Percentiles rank a stretch among this genome's conserved stretches.
Evolutionary conservation across 352 stramenopile genomes (phyloP).

Genomic region (Globisporangium cederbergense): DNA sequence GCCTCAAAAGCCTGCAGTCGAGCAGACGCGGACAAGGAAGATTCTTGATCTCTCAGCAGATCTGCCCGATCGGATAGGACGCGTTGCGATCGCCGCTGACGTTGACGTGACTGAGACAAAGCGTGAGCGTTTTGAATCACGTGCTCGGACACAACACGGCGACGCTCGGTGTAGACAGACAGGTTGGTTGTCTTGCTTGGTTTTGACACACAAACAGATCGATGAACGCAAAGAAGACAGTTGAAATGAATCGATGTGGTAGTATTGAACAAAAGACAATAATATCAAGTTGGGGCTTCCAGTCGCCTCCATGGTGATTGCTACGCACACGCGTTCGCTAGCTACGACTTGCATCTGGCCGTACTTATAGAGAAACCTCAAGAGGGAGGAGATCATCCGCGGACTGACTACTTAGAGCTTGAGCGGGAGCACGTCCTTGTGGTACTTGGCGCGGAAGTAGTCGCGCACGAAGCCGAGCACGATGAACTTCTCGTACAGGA

Average conservation of each 20-base stretch:
- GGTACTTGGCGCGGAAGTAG: conserved; percentile 60
- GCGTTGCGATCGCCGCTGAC: too few relatives aligned
- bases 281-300: conserved; percentile 5
- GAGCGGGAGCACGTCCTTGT: conserved; percentile 57
- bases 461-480: conserved; percentile 64
- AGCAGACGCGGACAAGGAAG: too few relatives aligned
- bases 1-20: too few relatives aligned
- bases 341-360: conserved; percentile 13
- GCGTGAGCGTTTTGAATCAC: too few relatives aligned
- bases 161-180: too few relatives aligned
- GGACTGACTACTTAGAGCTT: conserved; percentile 40
- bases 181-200: too few relatives aligned
- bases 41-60: too few relatives aligned
- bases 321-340: conserved; percentile 2
- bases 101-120: too few relatives aligned
- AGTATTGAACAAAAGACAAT: conserved; percentile 11
- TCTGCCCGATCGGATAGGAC: too few relatives aligned
- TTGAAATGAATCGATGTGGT: conserved; percentile 3
- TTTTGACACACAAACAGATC: too few relatives aligned
- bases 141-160: too few relatives aligned
- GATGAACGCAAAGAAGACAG: background rate
- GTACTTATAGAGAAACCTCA: conserved; percentile 2
- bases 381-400: background rate
- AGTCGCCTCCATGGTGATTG: background rate
- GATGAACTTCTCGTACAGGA: conserved; percentile 64